Evolutionary conservation across 148 eudicot species (phyloP).

Genomic region (Camellia sinensis): DNA sequence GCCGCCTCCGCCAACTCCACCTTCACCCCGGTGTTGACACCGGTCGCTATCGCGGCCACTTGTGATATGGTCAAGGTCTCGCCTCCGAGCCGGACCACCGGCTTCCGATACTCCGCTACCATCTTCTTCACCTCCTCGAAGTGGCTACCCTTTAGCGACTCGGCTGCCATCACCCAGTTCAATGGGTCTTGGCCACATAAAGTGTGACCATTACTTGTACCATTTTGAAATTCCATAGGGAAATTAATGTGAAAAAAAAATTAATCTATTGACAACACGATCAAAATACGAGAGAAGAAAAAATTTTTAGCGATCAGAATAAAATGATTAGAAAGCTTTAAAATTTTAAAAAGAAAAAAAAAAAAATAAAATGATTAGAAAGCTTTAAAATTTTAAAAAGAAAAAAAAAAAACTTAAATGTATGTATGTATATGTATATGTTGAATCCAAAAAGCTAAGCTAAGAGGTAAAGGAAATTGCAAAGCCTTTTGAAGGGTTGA

Average conservation of each 20-base stretch:
- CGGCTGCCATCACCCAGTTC: constrained; percentile 34
- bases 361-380: no score
- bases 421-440: not conserved
- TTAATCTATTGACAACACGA: not conserved
- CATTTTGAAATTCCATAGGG: not conserved
- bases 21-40: not conserved
- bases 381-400: no score
- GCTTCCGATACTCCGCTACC: constrained; percentile 39
- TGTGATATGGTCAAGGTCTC: constrained; percentile 31
- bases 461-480: constrained; percentile 5
- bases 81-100: constrained; percentile 33
- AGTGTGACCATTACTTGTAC: not conserved
- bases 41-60: constrained; percentile 34
- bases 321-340: no score
- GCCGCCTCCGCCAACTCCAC: constrained; percentile 40
- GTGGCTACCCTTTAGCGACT: constrained; percentile 34
- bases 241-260: not conserved
- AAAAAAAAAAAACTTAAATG: no score
- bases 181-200: constrained; percentile 24
- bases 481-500: not conserved
- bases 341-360: no score
- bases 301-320: no score
- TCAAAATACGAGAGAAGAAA: no score
- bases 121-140: constrained; percentile 38
- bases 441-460: no score